These are phyloP conservation scores for Kalmusia sp. DNA, from an alignment of 2,329 filamentous ascomycete genomes.

Conservation along the genomic window DNA sequence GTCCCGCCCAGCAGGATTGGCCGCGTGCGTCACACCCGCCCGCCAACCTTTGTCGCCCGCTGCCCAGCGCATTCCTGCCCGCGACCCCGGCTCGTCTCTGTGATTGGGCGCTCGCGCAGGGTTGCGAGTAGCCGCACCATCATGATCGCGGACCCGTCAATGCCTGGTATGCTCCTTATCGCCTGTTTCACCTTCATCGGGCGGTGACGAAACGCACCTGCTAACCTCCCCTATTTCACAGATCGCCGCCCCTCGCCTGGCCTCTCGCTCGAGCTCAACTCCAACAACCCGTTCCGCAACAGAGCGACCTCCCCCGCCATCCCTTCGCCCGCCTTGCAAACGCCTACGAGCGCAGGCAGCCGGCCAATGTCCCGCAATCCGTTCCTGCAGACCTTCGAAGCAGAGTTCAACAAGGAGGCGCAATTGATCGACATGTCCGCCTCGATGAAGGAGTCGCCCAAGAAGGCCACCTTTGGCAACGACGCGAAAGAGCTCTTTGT, in stretches of 20 bases:
- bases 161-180: slow-evolving; percentile 49
- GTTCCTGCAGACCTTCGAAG: slow-evolving; percentile 69
- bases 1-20: slow-evolving; percentile 19
- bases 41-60: slow-evolving; percentile 17
- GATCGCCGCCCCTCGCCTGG: slow-evolving; percentile 59
- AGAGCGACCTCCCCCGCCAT: slow-evolving; percentile 66
- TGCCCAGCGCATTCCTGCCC: slow-evolving; percentile 25
- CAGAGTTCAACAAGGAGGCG: slow-evolving; percentile 48
- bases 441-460: slow-evolving; percentile 51
- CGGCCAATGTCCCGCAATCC: slow-evolving; percentile 76
- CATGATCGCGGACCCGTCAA: slow-evolving; percentile 51
- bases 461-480: slow-evolving; percentile 51
- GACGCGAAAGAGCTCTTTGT: slow-evolving; percentile 78
- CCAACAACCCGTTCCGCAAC: slow-evolving; percentile 83
- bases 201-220: slow-evolving; percentile 36
- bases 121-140: slow-evolving; percentile 42
- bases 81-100: slow-evolving; percentile 29
- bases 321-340: slow-evolving; percentile 43
- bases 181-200: slow-evolving; percentile 43
- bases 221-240: slow-evolving; percentile 42
- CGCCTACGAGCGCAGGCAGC: slow-evolving; percentile 64
- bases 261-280: slow-evolving; percentile 69
- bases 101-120: slow-evolving; percentile 44
- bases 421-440: slow-evolving; percentile 48
- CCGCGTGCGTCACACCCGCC: slow-evolving; percentile 28